Percentiles rank a stretch among this genome's conserved stretches.
phyloP scores from a whole-genome alignment of 2,329 filamentous ascomycete species.

The Colletotrichum sp. region DNA sequence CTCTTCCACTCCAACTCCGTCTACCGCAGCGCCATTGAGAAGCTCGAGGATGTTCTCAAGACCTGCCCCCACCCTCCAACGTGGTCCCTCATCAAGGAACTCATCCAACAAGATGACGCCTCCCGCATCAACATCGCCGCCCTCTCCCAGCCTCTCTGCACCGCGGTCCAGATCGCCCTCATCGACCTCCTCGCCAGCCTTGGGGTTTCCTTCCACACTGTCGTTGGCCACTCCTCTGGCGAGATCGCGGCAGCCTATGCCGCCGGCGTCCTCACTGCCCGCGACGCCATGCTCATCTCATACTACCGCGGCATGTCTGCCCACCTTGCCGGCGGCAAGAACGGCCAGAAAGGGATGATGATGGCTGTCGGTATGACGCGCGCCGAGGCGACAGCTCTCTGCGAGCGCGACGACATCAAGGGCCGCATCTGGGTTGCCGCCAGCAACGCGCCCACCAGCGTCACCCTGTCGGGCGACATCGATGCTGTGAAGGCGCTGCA shows the following conservation, averaged over 20 bases:
- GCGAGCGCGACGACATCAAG: conserved; percentile 15
- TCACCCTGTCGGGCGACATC: conserved; percentile 37
- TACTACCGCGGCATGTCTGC: conserved; percentile 26
- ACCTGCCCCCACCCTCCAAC: not conserved
- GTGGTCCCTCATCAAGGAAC: conserved; percentile 24
- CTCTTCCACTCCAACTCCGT: conserved; percentile 20
- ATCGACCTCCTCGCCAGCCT: conserved; percentile 20
- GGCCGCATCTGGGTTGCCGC: conserved; percentile 30
- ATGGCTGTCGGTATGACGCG: conserved; percentile 26
- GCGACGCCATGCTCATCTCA: conserved; percentile 25
- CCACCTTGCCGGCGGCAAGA: conserved; percentile 16
- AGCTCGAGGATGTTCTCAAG: conserved; percentile 20
- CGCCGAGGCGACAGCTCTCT: conserved; percentile 13
- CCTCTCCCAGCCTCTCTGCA: conserved; percentile 24
- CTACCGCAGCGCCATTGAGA: conserved; percentile 19
- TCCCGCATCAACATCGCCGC: conserved; percentile 24
- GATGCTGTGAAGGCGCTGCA: conserved; percentile 28
- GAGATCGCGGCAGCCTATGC: conserved; percentile 43
- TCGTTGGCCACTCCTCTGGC: conserved; percentile 29
- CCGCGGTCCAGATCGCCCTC: conserved; percentile 27
- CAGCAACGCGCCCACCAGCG: conserved; percentile 29
- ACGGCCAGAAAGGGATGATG: conserved; percentile 24
- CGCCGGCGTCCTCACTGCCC: conserved; percentile 24
- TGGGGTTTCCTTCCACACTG: conserved; percentile 19
- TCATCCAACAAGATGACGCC: conserved; percentile 11